phyloP scores from a whole-genome alignment of 306 rosid genomes.

The Betula pendula region DNA sequence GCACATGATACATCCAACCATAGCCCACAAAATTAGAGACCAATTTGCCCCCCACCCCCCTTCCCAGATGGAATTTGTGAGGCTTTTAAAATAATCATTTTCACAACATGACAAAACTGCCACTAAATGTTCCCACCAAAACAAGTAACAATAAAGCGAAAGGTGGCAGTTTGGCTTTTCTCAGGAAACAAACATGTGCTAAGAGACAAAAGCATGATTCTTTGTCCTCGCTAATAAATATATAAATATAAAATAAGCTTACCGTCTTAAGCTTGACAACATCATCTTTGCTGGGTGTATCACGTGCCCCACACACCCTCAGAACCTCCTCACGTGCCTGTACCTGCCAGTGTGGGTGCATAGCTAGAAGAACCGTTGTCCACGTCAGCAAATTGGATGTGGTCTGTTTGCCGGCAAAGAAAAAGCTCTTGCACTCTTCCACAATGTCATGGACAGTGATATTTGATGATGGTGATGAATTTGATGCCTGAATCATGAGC shows the following conservation, averaged over 20 bases:
- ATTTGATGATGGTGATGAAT: conserved; percentile 24
- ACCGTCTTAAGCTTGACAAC: conserved; percentile 90
- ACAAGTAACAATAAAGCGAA: conserved; percentile 21
- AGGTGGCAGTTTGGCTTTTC: conserved; percentile 33
- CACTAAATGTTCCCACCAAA: conserved; percentile 6
- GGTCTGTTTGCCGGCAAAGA: conserved; percentile 99
- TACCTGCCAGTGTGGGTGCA: conserved; percentile 97
- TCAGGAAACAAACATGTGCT: conserved; percentile 31
- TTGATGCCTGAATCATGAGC: conserved; percentile 75
- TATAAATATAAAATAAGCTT: too few species aligned
- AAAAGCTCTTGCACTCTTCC: conserved; percentile 94
- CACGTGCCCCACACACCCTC: conserved; percentile 85
- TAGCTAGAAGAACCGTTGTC: conserved; percentile 89
- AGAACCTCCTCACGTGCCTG: conserved; percentile 92
- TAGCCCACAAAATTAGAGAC: neutral
- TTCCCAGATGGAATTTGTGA: neutral
- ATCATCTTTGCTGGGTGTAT: conserved; percentile 68
- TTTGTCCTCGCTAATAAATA: conserved; percentile 10
- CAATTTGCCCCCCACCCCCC: neutral
- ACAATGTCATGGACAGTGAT: conserved; percentile 85
- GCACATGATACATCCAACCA: conserved; percentile 33
- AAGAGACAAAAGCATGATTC: conserved; percentile 47
- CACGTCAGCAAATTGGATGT: conserved; percentile 99
- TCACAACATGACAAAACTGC: conserved; percentile 18
- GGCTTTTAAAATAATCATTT: neutral